phyloP scores from a whole-genome alignment of 805 yeast genomes.

The Saccharomyces kudriavzevii region DNA sequence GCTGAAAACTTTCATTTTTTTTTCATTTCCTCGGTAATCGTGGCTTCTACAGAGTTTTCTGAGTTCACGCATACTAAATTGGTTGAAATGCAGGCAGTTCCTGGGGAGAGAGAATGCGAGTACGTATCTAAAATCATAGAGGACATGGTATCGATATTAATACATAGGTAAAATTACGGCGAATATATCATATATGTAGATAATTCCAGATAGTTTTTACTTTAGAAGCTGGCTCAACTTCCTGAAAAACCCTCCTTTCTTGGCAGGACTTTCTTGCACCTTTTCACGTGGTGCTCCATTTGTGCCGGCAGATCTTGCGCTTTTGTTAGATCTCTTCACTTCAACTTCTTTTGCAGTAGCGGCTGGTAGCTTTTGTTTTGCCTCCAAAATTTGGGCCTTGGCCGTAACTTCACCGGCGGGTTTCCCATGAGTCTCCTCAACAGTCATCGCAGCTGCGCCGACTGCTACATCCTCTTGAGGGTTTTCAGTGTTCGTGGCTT shows the following conservation, averaged over 20 bases:
- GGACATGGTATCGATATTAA: not conserved
- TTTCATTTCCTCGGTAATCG: not conserved
- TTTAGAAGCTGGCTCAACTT: not conserved
- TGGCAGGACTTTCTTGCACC: not conserved
- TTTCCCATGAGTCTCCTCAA: not conserved
- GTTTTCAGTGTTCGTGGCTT: not conserved
- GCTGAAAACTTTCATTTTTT: not conserved
- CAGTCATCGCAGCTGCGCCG: not conserved
- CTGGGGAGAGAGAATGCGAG: not conserved
- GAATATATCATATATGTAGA: not conserved
- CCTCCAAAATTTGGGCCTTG: not conserved
- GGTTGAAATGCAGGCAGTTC: not conserved
- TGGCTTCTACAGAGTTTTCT: not conserved
- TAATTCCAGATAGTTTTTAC: not conserved
- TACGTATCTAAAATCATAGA: not conserved
- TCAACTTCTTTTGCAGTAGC: not conserved
- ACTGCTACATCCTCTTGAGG: not conserved
- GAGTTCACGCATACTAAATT: not conserved
- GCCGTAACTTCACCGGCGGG: not conserved
- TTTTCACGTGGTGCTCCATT: not conserved
- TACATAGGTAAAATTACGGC: not conserved
- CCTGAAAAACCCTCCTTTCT: not conserved
- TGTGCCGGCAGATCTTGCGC: not conserved
- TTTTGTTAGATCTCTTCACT: not conserved
- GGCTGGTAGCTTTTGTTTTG: not conserved